Conservation (phyloP, 2,329 filamentous ascomycete genomes). For the Diplocarpon mali region DNA sequence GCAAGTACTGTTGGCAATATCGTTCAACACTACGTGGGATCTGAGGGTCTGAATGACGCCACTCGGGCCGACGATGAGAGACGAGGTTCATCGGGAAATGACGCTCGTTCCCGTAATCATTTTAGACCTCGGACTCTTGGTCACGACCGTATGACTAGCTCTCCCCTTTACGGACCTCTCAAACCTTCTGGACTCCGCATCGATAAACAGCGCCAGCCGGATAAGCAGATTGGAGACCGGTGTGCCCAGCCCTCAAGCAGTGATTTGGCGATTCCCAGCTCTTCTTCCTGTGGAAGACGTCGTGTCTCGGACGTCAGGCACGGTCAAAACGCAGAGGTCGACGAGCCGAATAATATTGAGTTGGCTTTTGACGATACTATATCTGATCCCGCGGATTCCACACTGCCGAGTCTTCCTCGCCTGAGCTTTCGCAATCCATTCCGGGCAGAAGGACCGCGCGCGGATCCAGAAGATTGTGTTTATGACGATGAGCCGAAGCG, state of each 20-base stretch:
- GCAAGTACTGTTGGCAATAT: conserved; percentile 23
- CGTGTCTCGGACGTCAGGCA: not conserved
- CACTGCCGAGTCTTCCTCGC: conserved; percentile 6
- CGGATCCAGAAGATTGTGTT: conserved; percentile 1
- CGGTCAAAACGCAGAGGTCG: not conserved
- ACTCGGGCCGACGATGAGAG: not conserved
- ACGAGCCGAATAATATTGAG: not conserved
- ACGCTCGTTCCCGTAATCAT: not conserved
- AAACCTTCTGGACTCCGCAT: conserved; percentile 1
- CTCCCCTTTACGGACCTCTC: not conserved
- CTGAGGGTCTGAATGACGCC: conserved; percentile 1
- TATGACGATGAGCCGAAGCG: not conserved
- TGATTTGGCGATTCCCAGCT: not conserved
- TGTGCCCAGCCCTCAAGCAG: not conserved
- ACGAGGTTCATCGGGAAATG: not conserved
- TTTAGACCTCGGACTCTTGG: not conserved
- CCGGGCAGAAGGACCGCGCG: not conserved
- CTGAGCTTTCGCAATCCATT: conserved; percentile 6
- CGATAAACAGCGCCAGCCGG: not conserved
- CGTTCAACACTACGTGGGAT: conserved; percentile 4
- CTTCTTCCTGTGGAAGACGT: not conserved
- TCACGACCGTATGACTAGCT: not conserved
- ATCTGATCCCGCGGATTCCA: conserved; percentile 5
- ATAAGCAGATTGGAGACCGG: not conserved
- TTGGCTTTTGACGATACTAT: not conserved